These are phyloP conservation scores for Kwoniella heveanensis DNA, from an alignment of 768 basidiomycete species.

Conservation along the genomic window DNA sequence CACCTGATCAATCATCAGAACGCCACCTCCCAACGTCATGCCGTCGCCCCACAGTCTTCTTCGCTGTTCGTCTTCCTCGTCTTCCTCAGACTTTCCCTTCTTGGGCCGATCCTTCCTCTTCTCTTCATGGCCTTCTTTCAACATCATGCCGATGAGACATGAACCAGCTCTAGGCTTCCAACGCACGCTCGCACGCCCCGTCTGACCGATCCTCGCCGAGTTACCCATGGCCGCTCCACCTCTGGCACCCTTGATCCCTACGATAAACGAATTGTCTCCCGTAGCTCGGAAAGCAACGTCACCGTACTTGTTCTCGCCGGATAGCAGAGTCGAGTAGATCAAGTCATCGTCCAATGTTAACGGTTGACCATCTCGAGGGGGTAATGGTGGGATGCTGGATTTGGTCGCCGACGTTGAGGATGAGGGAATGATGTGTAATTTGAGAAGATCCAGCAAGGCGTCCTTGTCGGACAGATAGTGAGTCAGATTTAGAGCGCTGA, in stretches of 20 bases:
- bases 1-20: constrained; percentile 81
- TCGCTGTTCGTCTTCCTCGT: constrained; percentile 54
- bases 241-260: constrained; percentile 59
- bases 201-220: constrained; percentile 54
- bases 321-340: constrained; percentile 72
- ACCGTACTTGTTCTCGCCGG: constrained; percentile 65
- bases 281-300: constrained; percentile 74
- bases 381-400: constrained; percentile 9
- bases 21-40: constrained; percentile 80
- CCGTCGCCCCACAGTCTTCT: constrained; percentile 73
- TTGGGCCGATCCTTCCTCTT: constrained; percentile 64
- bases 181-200: constrained; percentile 63
- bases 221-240: constrained; percentile 57
- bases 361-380: constrained; percentile 68
- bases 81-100: constrained; percentile 61
- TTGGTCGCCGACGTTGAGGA: constrained; percentile 12
- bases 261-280: constrained; percentile 56
- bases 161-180: constrained; percentile 60
- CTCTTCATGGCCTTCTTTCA: constrained; percentile 60
- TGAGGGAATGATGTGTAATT: constrained; percentile 57
- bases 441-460: constrained; percentile 53
- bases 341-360: constrained; percentile 70
- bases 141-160: not conserved
- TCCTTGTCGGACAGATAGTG: constrained; percentile 49
- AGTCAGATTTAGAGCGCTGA: constrained; percentile 82